Percentiles rank a stretch among this genome's conserved stretches.
Conservation (phyloP, 2,329 filamentous ascomycete species). For the Pseudogymnoascus sp. region DNA sequence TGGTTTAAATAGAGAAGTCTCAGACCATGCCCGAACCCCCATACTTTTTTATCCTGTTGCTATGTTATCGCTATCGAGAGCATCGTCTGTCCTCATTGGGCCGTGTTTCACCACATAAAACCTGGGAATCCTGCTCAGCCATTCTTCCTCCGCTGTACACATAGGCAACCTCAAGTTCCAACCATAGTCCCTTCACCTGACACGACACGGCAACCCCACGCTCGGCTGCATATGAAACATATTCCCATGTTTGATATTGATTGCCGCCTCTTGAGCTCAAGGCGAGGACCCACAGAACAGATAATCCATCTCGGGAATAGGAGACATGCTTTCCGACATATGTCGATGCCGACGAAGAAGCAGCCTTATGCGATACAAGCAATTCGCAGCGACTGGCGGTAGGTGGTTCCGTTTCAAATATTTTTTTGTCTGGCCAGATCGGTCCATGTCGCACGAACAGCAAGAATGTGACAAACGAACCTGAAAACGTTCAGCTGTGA, state of each 20-base stretch:
- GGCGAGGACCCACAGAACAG: neutral
- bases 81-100: neutral
- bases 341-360: neutral
- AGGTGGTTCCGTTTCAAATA: neutral
- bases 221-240: too few relatives aligned
- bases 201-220: too few relatives aligned
- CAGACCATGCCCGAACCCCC: neutral
- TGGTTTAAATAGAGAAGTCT: neutral
- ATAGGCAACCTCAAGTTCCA: neutral
- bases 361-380: neutral
- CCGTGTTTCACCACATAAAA: neutral
- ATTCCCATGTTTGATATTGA: too few relatives aligned
- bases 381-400: neutral
- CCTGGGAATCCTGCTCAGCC: neutral
- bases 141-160: neutral
- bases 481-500: neutral
- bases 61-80: neutral
- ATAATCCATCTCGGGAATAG: neutral
- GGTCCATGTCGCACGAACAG: neutral
- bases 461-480: neutral
- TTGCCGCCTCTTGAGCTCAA: too few relatives aligned
- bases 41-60: neutral
- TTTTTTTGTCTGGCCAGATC: neutral
- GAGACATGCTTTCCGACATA: neutral
- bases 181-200: too few relatives aligned